Evolutionary conservation across 2,329 filamentous ascomycete species (phyloP).

Genomic region (Alternaria alternata): DNA sequence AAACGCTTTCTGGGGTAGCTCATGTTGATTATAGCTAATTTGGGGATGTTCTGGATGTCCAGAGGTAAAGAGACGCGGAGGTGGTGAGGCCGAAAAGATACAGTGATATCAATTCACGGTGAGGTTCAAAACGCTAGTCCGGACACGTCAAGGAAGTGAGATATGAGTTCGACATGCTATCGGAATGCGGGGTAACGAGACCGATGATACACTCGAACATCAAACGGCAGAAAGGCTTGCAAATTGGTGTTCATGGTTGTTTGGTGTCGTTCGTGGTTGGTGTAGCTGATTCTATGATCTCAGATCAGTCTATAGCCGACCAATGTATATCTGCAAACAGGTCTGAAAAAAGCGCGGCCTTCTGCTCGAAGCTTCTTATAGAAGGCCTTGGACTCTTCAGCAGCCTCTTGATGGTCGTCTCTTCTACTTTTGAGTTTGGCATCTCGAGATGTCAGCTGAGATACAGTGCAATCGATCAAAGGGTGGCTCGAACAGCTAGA

Average conservation of each 20-base stretch:
- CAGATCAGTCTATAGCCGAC: neutral
- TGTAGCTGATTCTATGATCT: neutral
- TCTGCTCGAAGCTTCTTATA: neutral
- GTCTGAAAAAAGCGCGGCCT: neutral
- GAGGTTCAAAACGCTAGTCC: constrained; percentile 14
- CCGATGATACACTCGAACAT: neutral
- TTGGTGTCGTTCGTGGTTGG: neutral
- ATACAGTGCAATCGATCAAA: neutral
- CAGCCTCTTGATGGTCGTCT: neutral
- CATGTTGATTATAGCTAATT: rapidly evolving
- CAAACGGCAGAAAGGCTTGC: neutral
- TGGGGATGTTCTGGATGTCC: neutral
- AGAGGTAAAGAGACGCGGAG: neutral
- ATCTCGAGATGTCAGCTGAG: neutral
- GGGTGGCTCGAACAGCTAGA: neutral
- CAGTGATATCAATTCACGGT: constrained; percentile 7
- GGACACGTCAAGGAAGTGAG: neutral
- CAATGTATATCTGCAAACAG: neutral
- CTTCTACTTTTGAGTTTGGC: neutral
- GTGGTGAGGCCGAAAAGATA: constrained; percentile 3
- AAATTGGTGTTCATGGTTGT: neutral
- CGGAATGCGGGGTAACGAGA: neutral
- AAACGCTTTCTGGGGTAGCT: neutral
- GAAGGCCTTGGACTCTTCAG: neutral
- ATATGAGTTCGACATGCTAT: neutral